Evolutionary conservation across 768 basidiomycete genomes (phyloP).

Genomic region (Astraeus odoratus): DNA sequence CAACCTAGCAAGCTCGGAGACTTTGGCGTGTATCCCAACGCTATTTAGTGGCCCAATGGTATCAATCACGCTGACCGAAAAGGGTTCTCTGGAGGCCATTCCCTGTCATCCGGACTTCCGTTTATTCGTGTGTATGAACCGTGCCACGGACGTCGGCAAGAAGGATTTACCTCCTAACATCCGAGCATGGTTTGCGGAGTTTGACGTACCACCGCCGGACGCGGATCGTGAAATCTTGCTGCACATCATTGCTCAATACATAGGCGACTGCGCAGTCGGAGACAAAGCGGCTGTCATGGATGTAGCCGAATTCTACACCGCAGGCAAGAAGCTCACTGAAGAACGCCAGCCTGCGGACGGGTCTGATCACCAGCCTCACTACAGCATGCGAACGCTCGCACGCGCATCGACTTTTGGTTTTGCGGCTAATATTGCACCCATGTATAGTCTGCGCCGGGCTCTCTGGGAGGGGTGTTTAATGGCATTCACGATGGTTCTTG

Average conservation of each 20-base stretch:
- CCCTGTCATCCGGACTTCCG: constrained; percentile 94
- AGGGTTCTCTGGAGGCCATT: constrained; percentile 84
- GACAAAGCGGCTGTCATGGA: constrained; percentile 88
- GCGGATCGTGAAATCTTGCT: constrained; percentile 85
- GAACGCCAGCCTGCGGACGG: constrained; percentile 84
- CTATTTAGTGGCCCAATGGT: constrained; percentile 79
- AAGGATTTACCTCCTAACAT: constrained; percentile 92
- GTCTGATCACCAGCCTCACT: constrained; percentile 88
- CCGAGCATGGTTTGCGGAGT: constrained; percentile 87
- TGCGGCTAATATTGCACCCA: constrained; percentile 70
- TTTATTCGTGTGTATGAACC: constrained; percentile 98
- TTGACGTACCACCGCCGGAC: constrained; percentile 93
- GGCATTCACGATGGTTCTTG: constrained; percentile 96
- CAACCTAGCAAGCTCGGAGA: constrained; percentile 91
- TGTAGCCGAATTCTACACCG: constrained; percentile 83
- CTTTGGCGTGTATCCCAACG: constrained; percentile 86
- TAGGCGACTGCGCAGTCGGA: constrained; percentile 73
- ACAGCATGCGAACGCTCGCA: constrained; percentile 92
- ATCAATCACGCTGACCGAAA: constrained; percentile 89
- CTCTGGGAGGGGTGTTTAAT: constrained; percentile 97
- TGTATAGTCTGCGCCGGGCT: constrained; percentile 76
- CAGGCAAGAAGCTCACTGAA: constrained; percentile 70
- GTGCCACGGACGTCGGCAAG: constrained; percentile 97
- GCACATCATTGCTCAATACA: constrained; percentile 83
- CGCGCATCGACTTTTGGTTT: constrained; percentile 90